A percentile compares a stretch with the other conserved stretches of the same genome.
phyloP scores from a whole-genome alignment of 1,284 basidiomycete species.

The Polyporus tsugae region DNA sequence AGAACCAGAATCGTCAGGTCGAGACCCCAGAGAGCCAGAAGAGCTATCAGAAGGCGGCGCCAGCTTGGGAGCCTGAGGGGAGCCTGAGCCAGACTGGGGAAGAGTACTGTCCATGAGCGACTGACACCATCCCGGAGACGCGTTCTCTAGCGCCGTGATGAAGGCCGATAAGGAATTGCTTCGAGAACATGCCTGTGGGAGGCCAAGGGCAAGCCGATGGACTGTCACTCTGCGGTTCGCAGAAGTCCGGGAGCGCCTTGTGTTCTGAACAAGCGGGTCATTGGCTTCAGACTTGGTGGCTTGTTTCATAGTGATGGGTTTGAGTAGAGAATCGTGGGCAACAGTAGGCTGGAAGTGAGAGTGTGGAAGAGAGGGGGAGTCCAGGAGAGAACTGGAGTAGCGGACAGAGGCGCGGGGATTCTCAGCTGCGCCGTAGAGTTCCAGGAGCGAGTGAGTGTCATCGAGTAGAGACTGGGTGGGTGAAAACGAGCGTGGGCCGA shows the following conservation, averaged over 20 bases:
- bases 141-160: conserved; percentile 27
- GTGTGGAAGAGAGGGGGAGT: neutral
- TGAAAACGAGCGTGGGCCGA: conserved; percentile 27
- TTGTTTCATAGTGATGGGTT: conserved; percentile 1
- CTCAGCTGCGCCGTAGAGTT: neutral
- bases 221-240: conserved; percentile 27
- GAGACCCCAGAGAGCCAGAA: neutral
- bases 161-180: conserved; percentile 28
- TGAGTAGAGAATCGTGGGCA: neutral
- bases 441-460: conserved; percentile 23
- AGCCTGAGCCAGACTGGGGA: conserved; percentile 8
- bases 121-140: conserved; percentile 32
- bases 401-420: conserved; percentile 7
- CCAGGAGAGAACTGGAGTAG: conserved; percentile 3
- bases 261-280: neutral
- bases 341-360: neutral
- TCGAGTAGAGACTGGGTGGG: conserved; percentile 19
- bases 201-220: conserved; percentile 26
- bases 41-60: neutral
- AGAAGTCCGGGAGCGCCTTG: conserved; percentile 5
- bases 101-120: conserved; percentile 30
- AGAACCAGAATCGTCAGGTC: neutral
- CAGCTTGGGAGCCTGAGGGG: neutral
- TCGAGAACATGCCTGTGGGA: conserved; percentile 23
- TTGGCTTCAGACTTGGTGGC: neutral